phyloP scores from a whole-genome alignment of 2,329 filamentous ascomycete genomes.

The Calycina herbarum region DNA sequence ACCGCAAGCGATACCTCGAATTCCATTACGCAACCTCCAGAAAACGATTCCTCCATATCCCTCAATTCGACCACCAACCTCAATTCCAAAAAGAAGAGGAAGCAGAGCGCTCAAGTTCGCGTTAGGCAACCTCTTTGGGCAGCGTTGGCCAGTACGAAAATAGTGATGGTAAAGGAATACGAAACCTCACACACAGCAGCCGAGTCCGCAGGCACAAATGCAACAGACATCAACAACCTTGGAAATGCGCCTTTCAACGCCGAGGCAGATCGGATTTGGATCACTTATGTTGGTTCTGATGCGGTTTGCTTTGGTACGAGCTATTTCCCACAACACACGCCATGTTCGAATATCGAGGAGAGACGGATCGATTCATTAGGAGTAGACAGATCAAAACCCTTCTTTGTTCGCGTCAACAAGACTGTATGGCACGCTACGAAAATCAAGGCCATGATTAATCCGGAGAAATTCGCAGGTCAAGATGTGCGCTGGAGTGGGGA shows the following conservation, averaged over 20 bases:
- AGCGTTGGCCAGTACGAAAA: slow-evolving; percentile 91
- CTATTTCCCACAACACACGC: slow-evolving; percentile 52
- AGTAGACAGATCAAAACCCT: slow-evolving; percentile 70
- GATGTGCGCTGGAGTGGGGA: slow-evolving; percentile 68
- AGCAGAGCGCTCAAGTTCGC: slow-evolving; percentile 87
- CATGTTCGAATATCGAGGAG: slow-evolving; percentile 39
- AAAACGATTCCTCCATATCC: slow-evolving; percentile 30
- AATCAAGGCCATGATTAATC: slow-evolving; percentile 55
- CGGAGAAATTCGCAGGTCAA: slow-evolving; percentile 39
- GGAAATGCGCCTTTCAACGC: slow-evolving; percentile 72
- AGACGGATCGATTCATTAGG: slow-evolving; percentile 42
- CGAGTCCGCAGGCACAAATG: slow-evolving; percentile 72
- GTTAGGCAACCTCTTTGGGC: slow-evolving; percentile 93
- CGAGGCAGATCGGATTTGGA: slow-evolving; percentile 74
- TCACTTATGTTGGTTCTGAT: slow-evolving; percentile 75
- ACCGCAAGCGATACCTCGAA: slow-evolving; percentile 48
- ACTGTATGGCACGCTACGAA: slow-evolving; percentile 77
- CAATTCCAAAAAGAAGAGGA: slow-evolving; percentile 77
- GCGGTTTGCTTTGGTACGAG: slow-evolving; percentile 77
- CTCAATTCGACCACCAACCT: slow-evolving; percentile 37
- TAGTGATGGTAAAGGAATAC: slow-evolving; percentile 90
- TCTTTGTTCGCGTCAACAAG: slow-evolving; percentile 77
- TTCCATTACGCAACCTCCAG: slow-evolving; percentile 26
- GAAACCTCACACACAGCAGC: slow-evolving; percentile 76
- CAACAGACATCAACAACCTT: slow-evolving; percentile 74